Base-by-base conservation (phyloP, 2,329 filamentous ascomycete genomes). In the Colletotrichum higginsianum region DNA sequence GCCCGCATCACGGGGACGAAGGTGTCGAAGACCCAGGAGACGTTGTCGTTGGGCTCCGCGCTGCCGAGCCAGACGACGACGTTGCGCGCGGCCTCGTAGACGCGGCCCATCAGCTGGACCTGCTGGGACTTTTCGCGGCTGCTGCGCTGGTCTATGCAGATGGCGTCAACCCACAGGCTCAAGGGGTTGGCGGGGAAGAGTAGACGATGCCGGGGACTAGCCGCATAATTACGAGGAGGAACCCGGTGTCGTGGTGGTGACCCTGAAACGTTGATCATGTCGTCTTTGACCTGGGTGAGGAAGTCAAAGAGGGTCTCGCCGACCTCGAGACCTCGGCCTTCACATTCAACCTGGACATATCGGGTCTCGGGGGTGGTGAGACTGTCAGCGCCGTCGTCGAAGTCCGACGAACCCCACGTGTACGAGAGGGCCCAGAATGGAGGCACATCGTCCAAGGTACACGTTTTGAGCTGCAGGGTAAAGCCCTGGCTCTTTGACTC, bases 101-200 rank as follows among this genome's bases (percentile, higher is more conserved):
- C 75, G 18, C 73, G 61, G 0, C 74, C 72, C 75, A 76, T 76
- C 21, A 75, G 64, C 30, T 66, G 67, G 9, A 76, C 75, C 52
- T 76, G 75, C 8, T 58, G 30, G 0, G 66, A 58, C 11, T 69
- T 67, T 58, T 76, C 75, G 2, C 35, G n/a, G 35, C 61, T 11
- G 15, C 74, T 67, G 9, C 44, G 13, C 47, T 76, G 74, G 30
- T 75, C 67, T 47, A 76, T 76, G 52, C 73, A 76, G 0, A 75
- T 63, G 11, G 75, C 75, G 52, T 76, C 75, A 15, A 74, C 60
- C 75, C 75, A 76, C 3, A 76, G 66, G 16, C 60, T 53, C 18
- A 26, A 38, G 9, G 2, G 2, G 13, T 47, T 53, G 12, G 35
- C 30, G 3, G 53, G 58, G 2, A 47, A 5, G 11, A 42, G n/a